A percentile compares a stretch with the other conserved stretches of the same genome.
Evolutionary conservation across 257 asterid genomes (phyloP).

Genomic region (Solanum chmielewskii): DNA sequence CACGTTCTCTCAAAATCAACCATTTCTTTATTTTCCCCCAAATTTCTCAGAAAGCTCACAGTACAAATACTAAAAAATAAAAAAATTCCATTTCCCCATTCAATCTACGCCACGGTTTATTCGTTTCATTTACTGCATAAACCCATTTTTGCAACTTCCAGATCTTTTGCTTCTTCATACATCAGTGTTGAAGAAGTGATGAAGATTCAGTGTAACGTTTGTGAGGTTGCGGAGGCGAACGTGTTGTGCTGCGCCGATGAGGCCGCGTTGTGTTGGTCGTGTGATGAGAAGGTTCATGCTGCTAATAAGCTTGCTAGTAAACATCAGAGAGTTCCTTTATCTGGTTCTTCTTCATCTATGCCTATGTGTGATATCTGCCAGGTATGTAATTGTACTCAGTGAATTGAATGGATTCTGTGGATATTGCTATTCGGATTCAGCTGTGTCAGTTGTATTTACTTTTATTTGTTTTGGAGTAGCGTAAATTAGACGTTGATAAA

Average conservation of each 20-base stretch:
- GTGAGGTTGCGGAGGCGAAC: slow-evolving; percentile 70
- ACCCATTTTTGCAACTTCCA: background rate
- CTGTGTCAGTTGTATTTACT: background rate
- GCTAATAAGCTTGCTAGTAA: slow-evolving; percentile 71
- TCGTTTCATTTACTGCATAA: background rate
- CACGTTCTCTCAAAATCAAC: slow-evolving; percentile 6
- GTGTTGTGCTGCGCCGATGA: slow-evolving; percentile 88
- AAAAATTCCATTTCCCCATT: background rate
- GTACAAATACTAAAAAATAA: background rate
- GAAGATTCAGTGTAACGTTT: slow-evolving; percentile 90
- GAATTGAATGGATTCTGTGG: background rate
- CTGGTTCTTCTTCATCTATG: slow-evolving; percentile 45
- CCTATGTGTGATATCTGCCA: slow-evolving; percentile 91
- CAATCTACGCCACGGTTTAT: background rate
- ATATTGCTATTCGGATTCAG: background rate
- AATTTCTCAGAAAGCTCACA: background rate
- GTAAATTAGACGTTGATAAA: background rate
- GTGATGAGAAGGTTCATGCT: slow-evolving; percentile 72
- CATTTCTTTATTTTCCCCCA: background rate
- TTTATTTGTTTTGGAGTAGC: background rate
- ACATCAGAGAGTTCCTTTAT: slow-evolving; percentile 65
- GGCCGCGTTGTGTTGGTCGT: slow-evolving; percentile 63
- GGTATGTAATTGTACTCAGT: slow-evolving; percentile 16
- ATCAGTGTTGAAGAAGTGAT: slow-evolving; percentile 7
- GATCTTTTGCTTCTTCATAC: background rate